Base-by-base conservation (phyloP, 495 filamentous ascomycete species). In the Xylaria cubensis region DNA sequence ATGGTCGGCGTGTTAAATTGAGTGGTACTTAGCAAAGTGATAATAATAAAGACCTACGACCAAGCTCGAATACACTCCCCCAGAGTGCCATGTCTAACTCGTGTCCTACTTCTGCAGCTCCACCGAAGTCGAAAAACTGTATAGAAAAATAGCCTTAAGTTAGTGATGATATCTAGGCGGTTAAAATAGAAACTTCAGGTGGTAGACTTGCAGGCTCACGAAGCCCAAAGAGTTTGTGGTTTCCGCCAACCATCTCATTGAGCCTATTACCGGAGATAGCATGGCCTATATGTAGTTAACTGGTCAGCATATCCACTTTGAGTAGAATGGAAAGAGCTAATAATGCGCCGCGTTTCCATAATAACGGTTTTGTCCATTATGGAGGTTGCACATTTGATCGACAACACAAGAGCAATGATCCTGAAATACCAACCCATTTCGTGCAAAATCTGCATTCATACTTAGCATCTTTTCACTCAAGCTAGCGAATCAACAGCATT, bases 161-260 rank as follows among this genome's bases (percentile, higher is more conserved):
- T 67, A 67, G 36, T 4, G n/a, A 15, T 42, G 13, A 36, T 39
- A 3, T 8, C 8, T n/a, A 53, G 3, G 6, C 4, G 41, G 64
- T 41, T 17, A 24, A 67, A 39, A 13, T 26, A 4, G 32, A 24
- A 13, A 34, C 8, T 32, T 44, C 7, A 8, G 50, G 21, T 3
- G 36, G 17, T 15, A 56, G 19, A 56, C 65, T 67, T 36, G n/a
- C 65, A 41, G 65, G 65, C 21, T 67, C 65, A 32, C 5, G 9
- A 32, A 0, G 0, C 4, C 0, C 0, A 0, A 7, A 39, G 19
- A 12, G 39, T 0, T 21, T 0, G 21, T 1, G 21, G 0, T 61
- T n/a, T n/a, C 19, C 29, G 29, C 34, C 26, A n/a, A 15, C 15
- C 53, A 13, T 1, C 6, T 56, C 53, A 0, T 2, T 3, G 10